Evolutionary conservation across 345 rosid genomes (phyloP).

Genomic region (Ceriops decandra): DNA sequence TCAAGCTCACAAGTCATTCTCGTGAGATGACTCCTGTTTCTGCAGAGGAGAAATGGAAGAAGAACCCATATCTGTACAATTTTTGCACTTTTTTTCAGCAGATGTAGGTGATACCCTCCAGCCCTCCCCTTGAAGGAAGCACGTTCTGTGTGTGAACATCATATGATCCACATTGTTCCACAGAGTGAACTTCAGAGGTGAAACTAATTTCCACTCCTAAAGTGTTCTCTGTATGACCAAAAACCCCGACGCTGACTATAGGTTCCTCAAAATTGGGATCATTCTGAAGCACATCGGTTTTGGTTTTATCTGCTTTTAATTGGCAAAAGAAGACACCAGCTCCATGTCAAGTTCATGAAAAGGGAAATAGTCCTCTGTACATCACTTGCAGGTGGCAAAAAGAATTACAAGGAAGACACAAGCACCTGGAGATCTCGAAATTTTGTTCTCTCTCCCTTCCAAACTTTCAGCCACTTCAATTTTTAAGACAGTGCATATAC

Average conservation of each 20-base stretch:
- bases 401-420: not conserved
- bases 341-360: slow-evolving; percentile 2
- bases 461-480: slow-evolving; percentile 12
- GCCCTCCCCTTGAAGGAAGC: slow-evolving; percentile 16
- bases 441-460: slow-evolving; percentile 13
- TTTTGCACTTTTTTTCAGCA: slow-evolving; percentile 26
- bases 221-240: slow-evolving; percentile 21
- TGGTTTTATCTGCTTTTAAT: slow-evolving; percentile 26
- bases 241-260: slow-evolving; percentile 18
- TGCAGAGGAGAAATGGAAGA: slow-evolving; percentile 23
- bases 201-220: slow-evolving; percentile 24
- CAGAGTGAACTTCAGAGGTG: slow-evolving; percentile 18
- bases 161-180: slow-evolving; percentile 23
- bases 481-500: slow-evolving; percentile 4
- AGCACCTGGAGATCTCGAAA: slow-evolving; percentile 32
- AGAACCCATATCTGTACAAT: slow-evolving; percentile 11
- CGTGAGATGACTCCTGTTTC: slow-evolving; percentile 56
- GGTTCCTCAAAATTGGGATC: slow-evolving; percentile 19
- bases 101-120: slow-evolving; percentile 21
- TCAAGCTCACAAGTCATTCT: slow-evolving; percentile 41
- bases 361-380: not conserved
- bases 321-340: slow-evolving; percentile 18
- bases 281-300: slow-evolving; percentile 21
- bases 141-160: slow-evolving; percentile 14
- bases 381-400: not conserved